Evolutionary conservation across 306 rosid species (phyloP).

Genomic region (Mucuna pruriens): DNA sequence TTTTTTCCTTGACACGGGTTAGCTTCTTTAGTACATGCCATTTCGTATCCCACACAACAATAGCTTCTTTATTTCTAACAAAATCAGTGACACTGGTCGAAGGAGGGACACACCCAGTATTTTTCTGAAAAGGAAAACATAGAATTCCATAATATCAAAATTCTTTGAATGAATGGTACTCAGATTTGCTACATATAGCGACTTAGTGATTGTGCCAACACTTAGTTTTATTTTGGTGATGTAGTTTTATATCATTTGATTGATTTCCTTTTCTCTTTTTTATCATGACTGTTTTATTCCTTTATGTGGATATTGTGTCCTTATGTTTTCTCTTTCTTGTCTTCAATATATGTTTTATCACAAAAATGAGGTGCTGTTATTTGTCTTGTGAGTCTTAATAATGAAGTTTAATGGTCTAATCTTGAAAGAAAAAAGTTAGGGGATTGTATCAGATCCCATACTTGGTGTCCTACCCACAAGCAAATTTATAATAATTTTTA

Average conservation of each 20-base stretch:
- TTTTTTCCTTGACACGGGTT: slow-evolving; percentile 14
- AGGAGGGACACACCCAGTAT: too few relatives aligned
- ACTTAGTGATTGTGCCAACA: neutral
- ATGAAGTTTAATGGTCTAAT: neutral
- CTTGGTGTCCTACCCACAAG: neutral
- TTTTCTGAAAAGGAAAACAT: neutral
- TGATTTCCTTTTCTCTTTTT: too few relatives aligned
- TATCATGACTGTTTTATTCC: neutral
- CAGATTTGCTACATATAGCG: neutral
- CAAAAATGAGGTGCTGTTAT: neutral
- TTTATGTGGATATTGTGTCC: neutral
- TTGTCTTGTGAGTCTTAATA: neutral
- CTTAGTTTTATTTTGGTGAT: neutral
- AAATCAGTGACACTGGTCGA: too few relatives aligned
- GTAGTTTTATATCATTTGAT: too few relatives aligned
- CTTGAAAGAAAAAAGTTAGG: neutral
- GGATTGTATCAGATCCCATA: neutral
- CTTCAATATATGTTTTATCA: neutral
- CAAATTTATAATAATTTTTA: neutral
- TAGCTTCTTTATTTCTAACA: too few relatives aligned
- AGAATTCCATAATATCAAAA: neutral
- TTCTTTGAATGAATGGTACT: neutral
- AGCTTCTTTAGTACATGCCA: too few relatives aligned
- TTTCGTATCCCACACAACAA: too few relatives aligned
- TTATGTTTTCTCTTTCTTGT: neutral